Evolutionary conservation across 140 eudicot species (phyloP).

Genomic region (Stevia rebaudiana): DNA sequence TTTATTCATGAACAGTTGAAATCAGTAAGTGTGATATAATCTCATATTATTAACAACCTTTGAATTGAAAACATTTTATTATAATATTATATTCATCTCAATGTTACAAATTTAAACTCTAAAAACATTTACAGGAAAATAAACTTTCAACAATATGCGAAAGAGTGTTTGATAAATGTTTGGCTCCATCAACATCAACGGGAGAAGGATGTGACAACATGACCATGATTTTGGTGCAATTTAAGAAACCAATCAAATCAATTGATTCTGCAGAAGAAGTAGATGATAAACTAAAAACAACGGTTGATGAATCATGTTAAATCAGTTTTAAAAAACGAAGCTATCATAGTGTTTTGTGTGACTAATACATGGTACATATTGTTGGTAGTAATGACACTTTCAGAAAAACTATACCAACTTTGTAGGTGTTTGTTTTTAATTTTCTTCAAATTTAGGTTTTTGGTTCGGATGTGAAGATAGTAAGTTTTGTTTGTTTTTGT

Average conservation of each 20-base stretch:
- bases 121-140: conserved; percentile 37
- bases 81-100: too few relatives aligned
- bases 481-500: neutral
- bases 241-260: conserved; percentile 42
- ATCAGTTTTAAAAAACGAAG: neutral
- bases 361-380: conserved; percentile 12
- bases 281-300: conserved; percentile 23
- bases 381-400: neutral
- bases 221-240: conserved; percentile 93
- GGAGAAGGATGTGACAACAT: conserved; percentile 97
- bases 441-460: neutral
- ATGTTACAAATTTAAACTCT: neutral
- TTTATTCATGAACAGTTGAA: conserved; percentile 64
- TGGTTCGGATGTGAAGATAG: conserved; percentile 13
- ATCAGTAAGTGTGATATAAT: conserved; percentile 41
- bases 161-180: conserved; percentile 56
- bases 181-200: conserved; percentile 90
- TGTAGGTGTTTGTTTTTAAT: neutral
- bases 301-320: conserved; percentile 8
- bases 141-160: conserved; percentile 80
- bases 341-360: neutral
- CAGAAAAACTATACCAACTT: neutral
- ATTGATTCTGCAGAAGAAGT: conserved; percentile 24
- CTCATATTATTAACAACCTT: neutral
- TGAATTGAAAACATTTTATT: neutral